phyloP scores from a whole-genome alignment of 2,329 filamentous ascomycete genomes.

The Talaromyces sp. region DNA sequence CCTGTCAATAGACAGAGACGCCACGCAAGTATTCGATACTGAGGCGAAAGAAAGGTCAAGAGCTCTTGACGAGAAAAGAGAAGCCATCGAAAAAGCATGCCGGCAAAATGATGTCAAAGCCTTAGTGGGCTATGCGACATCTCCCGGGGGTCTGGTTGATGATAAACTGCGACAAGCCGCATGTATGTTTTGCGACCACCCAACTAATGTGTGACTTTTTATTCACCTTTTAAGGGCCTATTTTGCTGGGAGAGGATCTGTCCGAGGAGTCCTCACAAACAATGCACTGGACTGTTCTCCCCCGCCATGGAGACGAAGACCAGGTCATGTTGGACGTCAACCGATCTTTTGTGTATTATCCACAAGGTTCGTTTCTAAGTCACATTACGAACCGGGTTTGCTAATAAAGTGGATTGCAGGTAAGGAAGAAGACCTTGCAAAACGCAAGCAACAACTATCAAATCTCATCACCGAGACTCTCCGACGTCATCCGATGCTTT shows the following conservation, averaged over 20 bases:
- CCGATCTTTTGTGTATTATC: constrained; percentile 96
- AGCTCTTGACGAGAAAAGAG: constrained; percentile 30
- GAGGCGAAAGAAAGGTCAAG: not conserved
- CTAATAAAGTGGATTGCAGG: constrained; percentile 41
- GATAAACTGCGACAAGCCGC: constrained; percentile 66
- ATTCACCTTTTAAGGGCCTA: constrained; percentile 35
- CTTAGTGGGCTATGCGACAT: constrained; percentile 56
- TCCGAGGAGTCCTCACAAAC: constrained; percentile 12
- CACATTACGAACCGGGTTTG: constrained; percentile 7
- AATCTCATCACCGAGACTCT: constrained; percentile 75
- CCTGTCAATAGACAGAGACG: not conserved
- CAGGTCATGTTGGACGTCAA: constrained; percentile 91
- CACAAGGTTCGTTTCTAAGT: constrained; percentile 56
- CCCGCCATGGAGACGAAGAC: constrained; percentile 77
- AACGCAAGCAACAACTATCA: constrained; percentile 70
- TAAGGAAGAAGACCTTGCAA: constrained; percentile 62
- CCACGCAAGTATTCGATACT: not conserved
- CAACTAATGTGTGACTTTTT: not conserved
- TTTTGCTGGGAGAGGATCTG: constrained; percentile 40
- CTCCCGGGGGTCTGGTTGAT: constrained; percentile 60
- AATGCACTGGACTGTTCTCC: constrained; percentile 56
- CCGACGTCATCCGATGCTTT: constrained; percentile 73
- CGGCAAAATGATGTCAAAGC: constrained; percentile 50
- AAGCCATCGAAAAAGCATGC: constrained; percentile 57
- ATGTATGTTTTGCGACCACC: constrained; percentile 55